Conservation (phyloP, 768 basidiomycete genomes). For the Lentinula edodes region DNA sequence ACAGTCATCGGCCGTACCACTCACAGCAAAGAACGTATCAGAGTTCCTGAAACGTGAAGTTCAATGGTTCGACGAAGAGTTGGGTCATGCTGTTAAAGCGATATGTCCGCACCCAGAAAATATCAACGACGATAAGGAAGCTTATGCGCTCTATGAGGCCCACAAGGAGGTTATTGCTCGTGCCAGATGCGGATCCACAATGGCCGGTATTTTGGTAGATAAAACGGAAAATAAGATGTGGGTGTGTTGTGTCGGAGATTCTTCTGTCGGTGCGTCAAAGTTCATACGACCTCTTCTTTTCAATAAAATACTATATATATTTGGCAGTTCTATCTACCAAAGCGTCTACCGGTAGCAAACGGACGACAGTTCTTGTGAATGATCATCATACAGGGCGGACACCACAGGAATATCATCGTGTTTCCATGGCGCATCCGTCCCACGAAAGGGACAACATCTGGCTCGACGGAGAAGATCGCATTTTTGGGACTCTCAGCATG, state of each 20-base stretch:
- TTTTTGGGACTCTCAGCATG: slow-evolving; percentile 2
- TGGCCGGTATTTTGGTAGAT: neutral
- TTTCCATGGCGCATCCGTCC: too few species aligned
- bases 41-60: neutral
- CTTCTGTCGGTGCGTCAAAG: neutral
- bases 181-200: slow-evolving; percentile 1
- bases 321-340: neutral
- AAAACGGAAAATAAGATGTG: neutral
- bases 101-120: neutral
- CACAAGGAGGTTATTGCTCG: neutral
- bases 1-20: neutral
- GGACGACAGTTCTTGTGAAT: neutral
- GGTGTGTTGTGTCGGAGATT: slow-evolving; percentile 1
- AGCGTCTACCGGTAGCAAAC: neutral
- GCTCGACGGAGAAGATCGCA: neutral
- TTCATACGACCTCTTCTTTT: neutral
- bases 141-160: neutral
- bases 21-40: neutral
- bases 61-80: neutral
- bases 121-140: neutral
- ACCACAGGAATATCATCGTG: neutral
- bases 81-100: neutral
- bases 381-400: neutral
- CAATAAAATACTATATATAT: neutral
- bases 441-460: neutral